These are phyloP conservation scores for Colletotrichum incanum DNA, from an alignment of 2,329 filamentous ascomycete species.

Conservation along the genomic window DNA sequence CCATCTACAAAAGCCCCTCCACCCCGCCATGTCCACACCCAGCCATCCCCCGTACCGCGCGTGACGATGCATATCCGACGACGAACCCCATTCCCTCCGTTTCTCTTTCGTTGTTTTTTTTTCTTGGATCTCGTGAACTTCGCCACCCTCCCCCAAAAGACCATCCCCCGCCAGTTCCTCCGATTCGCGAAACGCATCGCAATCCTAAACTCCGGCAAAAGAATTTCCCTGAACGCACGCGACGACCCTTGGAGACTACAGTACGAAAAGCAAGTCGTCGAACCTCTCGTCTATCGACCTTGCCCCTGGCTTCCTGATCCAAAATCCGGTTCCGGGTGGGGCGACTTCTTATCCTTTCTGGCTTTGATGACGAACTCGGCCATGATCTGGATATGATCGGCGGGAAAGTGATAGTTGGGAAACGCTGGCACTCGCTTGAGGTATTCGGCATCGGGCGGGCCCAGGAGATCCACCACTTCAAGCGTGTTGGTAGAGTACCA, in stretches of 20 bases:
- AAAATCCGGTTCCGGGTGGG: constrained; percentile 73
- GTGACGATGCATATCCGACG: constrained; percentile 38
- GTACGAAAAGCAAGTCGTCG: constrained; percentile 23
- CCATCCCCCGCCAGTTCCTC: constrained; percentile 35
- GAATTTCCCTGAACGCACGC: constrained; percentile 39
- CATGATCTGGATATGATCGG: constrained; percentile 91
- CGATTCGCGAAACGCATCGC: constrained; percentile 42
- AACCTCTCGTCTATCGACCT: constrained; percentile 36
- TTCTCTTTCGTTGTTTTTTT: constrained; percentile 30
- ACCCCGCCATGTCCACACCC: constrained; percentile 29
- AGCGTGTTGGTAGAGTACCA: constrained; percentile 96
- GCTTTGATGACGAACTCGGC: constrained; percentile 92
- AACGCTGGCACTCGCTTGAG: constrained; percentile 91
- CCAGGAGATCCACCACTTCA: constrained; percentile 86
- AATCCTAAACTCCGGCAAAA: constrained; percentile 45
- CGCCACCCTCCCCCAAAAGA: constrained; percentile 33
- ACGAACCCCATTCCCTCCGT: constrained; percentile 9
- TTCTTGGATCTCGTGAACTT: constrained; percentile 32
- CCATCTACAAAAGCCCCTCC: constrained; percentile 43
- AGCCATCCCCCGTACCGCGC: constrained; percentile 10
- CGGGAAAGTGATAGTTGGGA: constrained; percentile 94
- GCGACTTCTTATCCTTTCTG: constrained; percentile 84
- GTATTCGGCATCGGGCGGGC: constrained; percentile 88
- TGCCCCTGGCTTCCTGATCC: constrained; percentile 54
- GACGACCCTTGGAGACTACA: constrained; percentile 10